Base-by-base conservation (phyloP, 2,329 filamentous ascomycete species). In the Penicillium fuscoglaucum region DNA sequence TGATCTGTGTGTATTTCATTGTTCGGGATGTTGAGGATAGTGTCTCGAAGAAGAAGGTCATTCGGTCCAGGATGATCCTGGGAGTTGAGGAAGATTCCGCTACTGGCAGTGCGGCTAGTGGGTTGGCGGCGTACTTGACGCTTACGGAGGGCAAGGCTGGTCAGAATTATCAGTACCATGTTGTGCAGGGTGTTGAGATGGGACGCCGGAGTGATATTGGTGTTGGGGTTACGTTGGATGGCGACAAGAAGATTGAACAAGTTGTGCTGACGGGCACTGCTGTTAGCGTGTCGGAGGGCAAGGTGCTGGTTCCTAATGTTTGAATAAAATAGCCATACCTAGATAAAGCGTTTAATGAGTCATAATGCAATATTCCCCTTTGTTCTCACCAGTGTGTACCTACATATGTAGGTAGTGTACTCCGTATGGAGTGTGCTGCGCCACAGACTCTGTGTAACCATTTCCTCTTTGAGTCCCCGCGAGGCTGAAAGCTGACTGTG, bases 181-280 rank as follows among this genome's bases (percentile, higher is more conserved):
- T 89, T 61, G 83, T 83, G 58, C 87, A 90, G 74, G 87, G 87
- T 0, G 84, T 88, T 10, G 87, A 90, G 74, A 88, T 89, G 83
- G 86, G 85, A 6, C 74, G 85, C 62, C 65, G 72, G 8, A 76
- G 73, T 65, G 74, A 76, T 57, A 77, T 78, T 52, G 71, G 68
- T 7, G 65, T 78, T 17, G 67, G 64, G 7, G 69, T 75, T 17
- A 57, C 40, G 17, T 19, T 71, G 47, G 60, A 61, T 31, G 48
- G 44, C 2, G 65, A 70, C 12, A 65, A 57, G 33, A 61, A 64
- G 55, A 70, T 78, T 52, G 70, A 70, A 35, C 66, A 64, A 44
- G 66, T 78, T n/a, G 63, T 70, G 54, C 44, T 78, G 56, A 72
- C 65, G 33, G 74, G 75, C 0, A 68, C 63, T 46, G 71, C 75